These are phyloP conservation scores for Yueomyces sp. DNA, from an alignment of 805 yeast genomes.

Conservation along the genomic window DNA sequence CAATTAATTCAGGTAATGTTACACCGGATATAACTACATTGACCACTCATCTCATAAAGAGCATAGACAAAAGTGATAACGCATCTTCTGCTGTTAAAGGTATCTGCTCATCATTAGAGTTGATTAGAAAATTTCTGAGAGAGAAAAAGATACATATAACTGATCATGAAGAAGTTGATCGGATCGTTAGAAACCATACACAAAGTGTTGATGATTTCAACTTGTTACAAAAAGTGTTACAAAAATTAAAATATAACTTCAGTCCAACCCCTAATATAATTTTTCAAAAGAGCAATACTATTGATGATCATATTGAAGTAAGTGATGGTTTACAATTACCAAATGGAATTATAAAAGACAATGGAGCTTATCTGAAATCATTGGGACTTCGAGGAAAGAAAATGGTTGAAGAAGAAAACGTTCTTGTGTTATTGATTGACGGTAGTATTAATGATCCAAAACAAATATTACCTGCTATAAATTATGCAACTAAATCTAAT, in stretches of 20 bases:
- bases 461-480: conserved; percentile 16
- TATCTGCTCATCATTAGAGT: conserved; percentile 5
- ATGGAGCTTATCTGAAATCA: conserved; percentile 20
- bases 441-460: conserved; percentile 17
- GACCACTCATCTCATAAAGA: conserved; percentile 7
- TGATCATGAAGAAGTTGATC: conserved; percentile 7
- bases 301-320: conserved; percentile 15
- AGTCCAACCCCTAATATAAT: conserved; percentile 19
- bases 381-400: conserved; percentile 14
- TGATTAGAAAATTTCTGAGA: conserved; percentile 6
- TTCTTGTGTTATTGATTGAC: conserved; percentile 17
- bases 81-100: conserved; percentile 7
- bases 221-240: conserved; percentile 9
- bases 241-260: conserved; percentile 15
- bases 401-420: conserved; percentile 10
- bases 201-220: conserved; percentile 6
- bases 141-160: conserved; percentile 7
- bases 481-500: conserved; percentile 12
- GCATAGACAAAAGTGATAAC: conserved; percentile 8
- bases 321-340: conserved; percentile 23
- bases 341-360: conserved; percentile 15
- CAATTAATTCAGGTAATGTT: conserved; percentile 9
- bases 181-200: conserved; percentile 8
- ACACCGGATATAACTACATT: conserved; percentile 12
- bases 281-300: conserved; percentile 15